These are phyloP conservation scores for Alternaria arbusti DNA, from an alignment of 2,329 filamentous ascomycete species.

Conservation along the genomic window DNA sequence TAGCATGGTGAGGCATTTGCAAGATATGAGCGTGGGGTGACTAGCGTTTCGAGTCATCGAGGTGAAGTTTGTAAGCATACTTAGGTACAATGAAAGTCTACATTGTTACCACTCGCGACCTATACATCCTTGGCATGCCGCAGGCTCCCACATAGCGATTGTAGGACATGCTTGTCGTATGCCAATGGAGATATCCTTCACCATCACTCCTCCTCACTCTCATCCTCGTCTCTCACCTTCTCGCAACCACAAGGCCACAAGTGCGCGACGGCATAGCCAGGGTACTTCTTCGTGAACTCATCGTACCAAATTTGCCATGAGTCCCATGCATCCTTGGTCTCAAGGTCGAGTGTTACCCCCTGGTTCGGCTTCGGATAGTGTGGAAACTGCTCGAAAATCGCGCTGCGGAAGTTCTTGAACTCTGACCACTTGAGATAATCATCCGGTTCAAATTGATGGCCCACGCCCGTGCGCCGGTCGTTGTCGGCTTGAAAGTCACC, in stretches of 20 bases:
- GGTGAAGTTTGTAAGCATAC: not conserved
- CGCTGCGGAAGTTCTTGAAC: not conserved
- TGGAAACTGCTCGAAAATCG: not conserved
- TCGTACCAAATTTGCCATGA: slow-evolving; percentile 18
- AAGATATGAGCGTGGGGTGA: not conserved
- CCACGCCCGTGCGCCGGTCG: slow-evolving; percentile 23
- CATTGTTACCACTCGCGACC: not conserved
- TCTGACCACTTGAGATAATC: slow-evolving; percentile 16
- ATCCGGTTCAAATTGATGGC: slow-evolving; percentile 19
- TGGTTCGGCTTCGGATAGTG: not conserved
- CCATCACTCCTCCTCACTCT: slow-evolving; percentile 24
- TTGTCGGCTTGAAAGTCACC: slow-evolving; percentile 26
- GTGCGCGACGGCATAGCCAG: slow-evolving; percentile 13
- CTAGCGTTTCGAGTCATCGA: not conserved
- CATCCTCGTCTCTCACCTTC: slow-evolving; percentile 9
- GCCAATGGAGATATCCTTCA: not conserved
- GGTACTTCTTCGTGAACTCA: slow-evolving; percentile 25
- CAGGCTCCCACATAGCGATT: not conserved
- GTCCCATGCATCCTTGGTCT: not conserved
- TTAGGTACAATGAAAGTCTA: too few relatives aligned
- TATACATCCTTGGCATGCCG: not conserved
- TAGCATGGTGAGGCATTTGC: too few relatives aligned
- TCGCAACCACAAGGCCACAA: slow-evolving; percentile 38
- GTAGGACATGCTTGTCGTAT: not conserved
- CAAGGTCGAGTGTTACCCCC: not conserved